Evolutionary conservation across 305 asterid species (phyloP).

Genomic region (Rubia peregrina): DNA sequence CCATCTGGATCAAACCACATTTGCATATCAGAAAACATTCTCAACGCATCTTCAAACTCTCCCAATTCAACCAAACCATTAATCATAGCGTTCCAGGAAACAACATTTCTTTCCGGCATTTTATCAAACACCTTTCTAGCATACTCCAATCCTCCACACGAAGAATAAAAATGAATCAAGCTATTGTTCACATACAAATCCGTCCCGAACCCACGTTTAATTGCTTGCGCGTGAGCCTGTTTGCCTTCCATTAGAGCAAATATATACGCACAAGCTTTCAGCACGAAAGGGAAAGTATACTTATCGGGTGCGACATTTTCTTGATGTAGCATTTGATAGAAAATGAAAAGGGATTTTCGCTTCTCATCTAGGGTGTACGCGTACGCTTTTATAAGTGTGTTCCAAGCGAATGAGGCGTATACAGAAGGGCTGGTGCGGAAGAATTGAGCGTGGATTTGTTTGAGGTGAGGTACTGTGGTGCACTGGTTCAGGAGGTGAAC

Average conservation of each 20-base stretch:
- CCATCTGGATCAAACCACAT: conserved; percentile 56
- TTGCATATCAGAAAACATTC: conserved; percentile 46
- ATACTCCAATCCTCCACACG: conserved; percentile 49
- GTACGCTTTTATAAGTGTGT: conserved; percentile 58
- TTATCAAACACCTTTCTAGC: conserved; percentile 53
- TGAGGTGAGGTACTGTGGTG: conserved; percentile 48
- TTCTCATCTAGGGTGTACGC: conserved; percentile 48
- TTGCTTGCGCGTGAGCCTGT: conserved; percentile 52
- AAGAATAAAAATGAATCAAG: conserved; percentile 67
- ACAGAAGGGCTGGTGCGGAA: conserved; percentile 39
- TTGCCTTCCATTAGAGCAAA: conserved; percentile 53
- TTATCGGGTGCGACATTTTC: conserved; percentile 52
- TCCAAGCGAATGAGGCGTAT: conserved; percentile 46
- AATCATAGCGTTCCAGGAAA: conserved; percentile 69
- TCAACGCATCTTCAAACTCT: conserved; percentile 54
- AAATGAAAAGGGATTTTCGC: conserved; percentile 35
- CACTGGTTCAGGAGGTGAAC: conserved; percentile 40
- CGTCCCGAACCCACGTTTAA: conserved; percentile 56
- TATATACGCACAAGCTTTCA: conserved; percentile 62
- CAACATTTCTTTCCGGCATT: conserved; percentile 62
- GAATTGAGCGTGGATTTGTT: conserved; percentile 61
- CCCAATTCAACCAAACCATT: conserved; percentile 58
- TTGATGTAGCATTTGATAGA: conserved; percentile 32
- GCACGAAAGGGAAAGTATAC: conserved; percentile 68
- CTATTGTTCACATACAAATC: conserved; percentile 73